phyloP scores from a whole-genome alignment of 116 monocot species.

The Phalaenopsis hybrid region DNA sequence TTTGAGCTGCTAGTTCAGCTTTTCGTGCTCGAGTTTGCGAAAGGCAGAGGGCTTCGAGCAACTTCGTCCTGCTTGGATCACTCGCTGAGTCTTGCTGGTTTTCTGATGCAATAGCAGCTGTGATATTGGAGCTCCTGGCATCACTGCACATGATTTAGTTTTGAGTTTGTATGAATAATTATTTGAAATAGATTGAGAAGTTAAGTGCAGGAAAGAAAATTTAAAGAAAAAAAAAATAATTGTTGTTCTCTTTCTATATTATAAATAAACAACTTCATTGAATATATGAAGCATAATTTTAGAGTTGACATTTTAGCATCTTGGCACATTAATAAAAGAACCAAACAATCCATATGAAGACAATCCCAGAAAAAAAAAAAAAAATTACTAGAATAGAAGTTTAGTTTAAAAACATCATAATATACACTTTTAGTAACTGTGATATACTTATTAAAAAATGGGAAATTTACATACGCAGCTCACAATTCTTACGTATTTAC shows the following conservation, averaged over 20 bases:
- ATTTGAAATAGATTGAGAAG: neutral
- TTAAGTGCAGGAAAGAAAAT: neutral
- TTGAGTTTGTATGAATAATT: neutral
- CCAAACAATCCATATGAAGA: neutral
- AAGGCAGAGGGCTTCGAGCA: conserved; percentile 79
- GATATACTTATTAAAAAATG: too few relatives aligned
- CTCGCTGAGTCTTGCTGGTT: conserved; percentile 11
- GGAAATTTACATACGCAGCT: too few relatives aligned
- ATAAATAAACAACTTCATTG: neutral
- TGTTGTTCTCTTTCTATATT: neutral
- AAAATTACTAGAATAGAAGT: neutral
- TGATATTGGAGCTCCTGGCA: neutral
- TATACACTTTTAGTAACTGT: too few relatives aligned
- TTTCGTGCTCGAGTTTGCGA: conserved; percentile 86
- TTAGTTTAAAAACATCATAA: too few relatives aligned
- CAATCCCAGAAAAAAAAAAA: neutral
- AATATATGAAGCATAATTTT: neutral
- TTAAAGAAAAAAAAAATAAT: neutral
- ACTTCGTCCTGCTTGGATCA: conserved; percentile 36
- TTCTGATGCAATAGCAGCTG: conserved; percentile 9
- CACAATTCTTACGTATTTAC: too few relatives aligned
- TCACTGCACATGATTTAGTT: conserved; percentile 11
- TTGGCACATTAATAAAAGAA: neutral
- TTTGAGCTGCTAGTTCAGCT: conserved; percentile 82
- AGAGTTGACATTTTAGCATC: neutral